Evolutionary conservation across 2,329 filamentous ascomycete genomes (phyloP), one percentile per base, ranked within the genome.

Genomic region (Botrytis sinoallii): DNA sequence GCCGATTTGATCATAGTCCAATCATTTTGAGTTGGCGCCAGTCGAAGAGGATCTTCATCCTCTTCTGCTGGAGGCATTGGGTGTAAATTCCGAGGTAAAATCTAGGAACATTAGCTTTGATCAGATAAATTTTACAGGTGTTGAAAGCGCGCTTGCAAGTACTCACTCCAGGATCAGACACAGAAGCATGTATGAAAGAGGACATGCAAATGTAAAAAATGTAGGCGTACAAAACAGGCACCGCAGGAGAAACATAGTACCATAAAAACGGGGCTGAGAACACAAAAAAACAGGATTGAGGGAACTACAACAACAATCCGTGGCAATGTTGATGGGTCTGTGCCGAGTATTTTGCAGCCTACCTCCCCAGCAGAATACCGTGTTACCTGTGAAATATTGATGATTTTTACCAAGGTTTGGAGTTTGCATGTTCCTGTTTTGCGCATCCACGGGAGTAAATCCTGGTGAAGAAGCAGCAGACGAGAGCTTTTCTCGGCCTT

Each of bases 321-420:
- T 99, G 20, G 91, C 91, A 78, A 98, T 88, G 79, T 98, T 98
- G 81, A 99, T 90, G 2, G 96, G 96, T 76, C 91, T 89, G 78
- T 97, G 92, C 78, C 90, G 89, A 52, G 96, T 92, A 82, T 98
- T 98, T 80, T 98, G 93, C 75, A 96, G 86, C 74, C 96, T 89
- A 12, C 96, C 96, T 48, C 93, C 92, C 74, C 93, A 86, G 82
- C 91, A 97, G 81, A 99, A 99, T 38, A 94, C 86, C 0, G 94
- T 97, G 80, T 98, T 99, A 64, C 96, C 96, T 63, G 93, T 89
- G 79, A 98, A 98, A 82, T 97, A 97, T 81, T 98, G 90, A 83
- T 95, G 92, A 79, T 98, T 97, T 77, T 88, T 91, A 70, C 93
- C 90, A 72, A 88, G 80, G 52, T 85, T 82, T 67, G 80, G 55